Base-by-base conservation (phyloP, 169 alveolate species). In the Plasmodium sp. region DNA sequence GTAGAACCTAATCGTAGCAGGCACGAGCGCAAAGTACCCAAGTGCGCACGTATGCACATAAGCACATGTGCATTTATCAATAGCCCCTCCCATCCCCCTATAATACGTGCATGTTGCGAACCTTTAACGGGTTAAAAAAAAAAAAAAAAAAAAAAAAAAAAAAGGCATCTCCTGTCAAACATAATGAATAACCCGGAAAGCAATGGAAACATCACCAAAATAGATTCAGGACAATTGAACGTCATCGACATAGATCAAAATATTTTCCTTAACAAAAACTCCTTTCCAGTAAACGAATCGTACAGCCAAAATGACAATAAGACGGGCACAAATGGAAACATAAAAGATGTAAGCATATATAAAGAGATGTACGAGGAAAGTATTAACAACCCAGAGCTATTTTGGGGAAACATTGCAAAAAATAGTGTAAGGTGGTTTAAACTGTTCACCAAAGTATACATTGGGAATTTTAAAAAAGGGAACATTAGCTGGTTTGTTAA, bases 401-500 rank as follows among this genome's bases (percentile, higher is more conserved):
- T 96, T 90, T 96, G 98, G 98, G 97, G 97, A 7, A 92, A 94
- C 51, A 36, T 92, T 31, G 93, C 91, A 18, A 88, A 43, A 45
- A 92, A n/a, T 96, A 95, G 77, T 80, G 75, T 83, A 94, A 95
- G 84, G 96, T 96, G 95, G 93, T 54, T 16, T 92, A 62, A 83
- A 81, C 77, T 95, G 31, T 93, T 95, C 86, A 95, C 96, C 33
- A 93, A 96, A 39, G 95, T 94, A 22, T 93, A 83, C 54, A 83
- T 84, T 31, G 96, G 97, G 3, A 84, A 92, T 51, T 95, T 97
- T 83, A 81, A 86, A 74, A 95, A 95, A 71, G 97, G 97, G 45
- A 96, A 97, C 82, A 86, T 91, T 93, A 84, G 97, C 34, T 98
- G 99, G 99, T 98, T 98, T 93, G 92, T 97, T 51, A 97, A 97